Base-by-base conservation (phyloP, 1,139 yeast genomes). In the Blastobotrys persicus region DNA sequence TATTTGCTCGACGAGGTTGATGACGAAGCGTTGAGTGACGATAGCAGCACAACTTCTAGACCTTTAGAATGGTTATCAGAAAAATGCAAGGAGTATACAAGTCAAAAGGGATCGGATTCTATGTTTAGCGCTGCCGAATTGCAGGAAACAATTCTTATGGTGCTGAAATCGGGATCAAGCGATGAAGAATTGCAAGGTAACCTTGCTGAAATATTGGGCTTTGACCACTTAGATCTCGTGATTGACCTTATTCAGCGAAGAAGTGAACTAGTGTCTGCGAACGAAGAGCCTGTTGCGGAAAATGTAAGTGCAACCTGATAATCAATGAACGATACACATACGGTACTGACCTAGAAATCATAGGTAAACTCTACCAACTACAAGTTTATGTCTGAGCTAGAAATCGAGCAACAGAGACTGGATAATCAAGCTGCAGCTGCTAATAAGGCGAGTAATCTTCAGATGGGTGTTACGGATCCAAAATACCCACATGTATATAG, bases 401-500 rank as follows among this genome's bases (percentile, higher is more conserved):
- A 83, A 49, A 74, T 86, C 44, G 79, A 77, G 6, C 77, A 76
- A 31, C 78, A 79, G 55, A 78, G 84, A 6, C 66, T 74, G 17
- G 78, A 77, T 33, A 87, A 83, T 58, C 77, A 79, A 20, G 66
- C 70, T 50, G 50, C 47, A 18, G 50, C 81, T 1, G 47, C 49
- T 2, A 47, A 20, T 9, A 78, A 77, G 57, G 78, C 77, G 59
- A 74, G 76, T 43, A 70, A 76, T 45, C 62, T 85, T 47, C 70
- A 73, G 37, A 78, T 78, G 17, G 76, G 76, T 48, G 64, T 70
- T 31, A 66, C 73, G 1, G 72, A 72, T 23, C 77, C 77, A 34
- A 73, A 79, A 52, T 92, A 88, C 59, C 97, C 98, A 0, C 95
- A 94, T 70, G 98, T 94, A 1, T 92, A 76, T 65, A 80, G 87